These are phyloP conservation scores for Bertia moriformis DNA, from an alignment of 2,329 filamentous ascomycete species.

Conservation along the genomic window DNA sequence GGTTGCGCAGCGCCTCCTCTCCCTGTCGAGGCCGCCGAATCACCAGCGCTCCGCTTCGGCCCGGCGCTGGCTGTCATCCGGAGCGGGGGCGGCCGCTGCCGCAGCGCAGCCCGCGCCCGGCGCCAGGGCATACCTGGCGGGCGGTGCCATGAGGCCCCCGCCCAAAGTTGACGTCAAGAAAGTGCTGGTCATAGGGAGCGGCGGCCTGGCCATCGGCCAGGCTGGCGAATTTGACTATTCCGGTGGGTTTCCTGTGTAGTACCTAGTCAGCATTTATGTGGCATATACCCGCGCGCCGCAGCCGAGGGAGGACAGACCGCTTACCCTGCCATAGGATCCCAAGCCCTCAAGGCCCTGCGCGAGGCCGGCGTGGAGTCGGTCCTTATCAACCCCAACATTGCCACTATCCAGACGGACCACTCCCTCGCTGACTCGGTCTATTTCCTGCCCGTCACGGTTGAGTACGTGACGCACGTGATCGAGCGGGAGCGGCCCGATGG, in stretches of 20 bases:
- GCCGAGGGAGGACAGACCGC: constrained; percentile 6
- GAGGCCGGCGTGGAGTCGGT: constrained; percentile 85
- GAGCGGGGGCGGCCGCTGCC: no score
- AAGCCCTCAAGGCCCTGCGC: constrained; percentile 92
- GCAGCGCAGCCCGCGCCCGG: constrained; percentile 59
- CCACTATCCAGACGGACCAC: constrained; percentile 95
- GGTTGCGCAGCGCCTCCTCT: no score
- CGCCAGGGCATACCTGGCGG: constrained; percentile 76
- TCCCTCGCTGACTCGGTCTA: constrained; percentile 92
- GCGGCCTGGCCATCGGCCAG: constrained; percentile 90
- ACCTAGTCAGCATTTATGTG: no score
- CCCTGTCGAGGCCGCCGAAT: no score
- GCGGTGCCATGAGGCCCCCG: constrained; percentile 68
- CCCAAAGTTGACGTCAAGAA: constrained; percentile 85
- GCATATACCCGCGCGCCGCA: no score
- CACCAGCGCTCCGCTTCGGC: no score
- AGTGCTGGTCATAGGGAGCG: constrained; percentile 88
- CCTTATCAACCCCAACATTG: constrained; percentile 95
- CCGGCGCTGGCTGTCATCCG: no score
- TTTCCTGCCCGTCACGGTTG: constrained; percentile 90
- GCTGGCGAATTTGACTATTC: constrained; percentile 98
- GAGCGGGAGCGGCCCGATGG: constrained; percentile 91
- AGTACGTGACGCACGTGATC: constrained; percentile 96
- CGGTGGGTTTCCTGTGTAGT: no score
- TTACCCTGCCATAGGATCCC: no score